phyloP scores from a whole-genome alignment of 352 stramenopile genomes.

The Pythium monospermum region DNA sequence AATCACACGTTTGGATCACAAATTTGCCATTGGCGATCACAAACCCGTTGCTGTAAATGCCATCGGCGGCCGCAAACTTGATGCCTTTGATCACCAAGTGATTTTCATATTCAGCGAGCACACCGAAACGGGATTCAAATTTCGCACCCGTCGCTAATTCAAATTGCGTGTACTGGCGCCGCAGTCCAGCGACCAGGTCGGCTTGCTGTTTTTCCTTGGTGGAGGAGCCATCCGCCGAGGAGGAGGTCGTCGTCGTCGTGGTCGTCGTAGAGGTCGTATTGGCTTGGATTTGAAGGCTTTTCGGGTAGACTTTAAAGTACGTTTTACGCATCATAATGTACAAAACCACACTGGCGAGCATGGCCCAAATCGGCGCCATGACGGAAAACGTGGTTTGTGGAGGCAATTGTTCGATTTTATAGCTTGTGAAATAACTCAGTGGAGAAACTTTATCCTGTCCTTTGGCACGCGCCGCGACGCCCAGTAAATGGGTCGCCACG shows the following conservation, averaged over 20 bases:
- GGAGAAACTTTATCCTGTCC: slow-evolving; percentile 23
- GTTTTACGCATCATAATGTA: slow-evolving; percentile 18
- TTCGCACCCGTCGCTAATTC: slow-evolving; percentile 23
- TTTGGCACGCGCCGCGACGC: no score
- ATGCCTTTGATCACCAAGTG: slow-evolving; percentile 30
- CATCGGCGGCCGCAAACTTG: slow-evolving; percentile 28
- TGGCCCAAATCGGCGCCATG: slow-evolving; percentile 6
- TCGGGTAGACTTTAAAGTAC: slow-evolving; percentile 10
- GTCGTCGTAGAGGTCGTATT: no score
- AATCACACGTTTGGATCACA: slow-evolving; percentile 25
- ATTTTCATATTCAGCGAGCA: slow-evolving; percentile 27
- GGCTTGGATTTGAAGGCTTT: slow-evolving; percentile 7
- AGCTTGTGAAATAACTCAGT: slow-evolving; percentile 13
- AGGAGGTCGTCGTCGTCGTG: slow-evolving; percentile 4
- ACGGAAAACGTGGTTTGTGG: neutral
- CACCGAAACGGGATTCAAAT: slow-evolving; percentile 19
- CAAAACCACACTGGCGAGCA: slow-evolving; percentile 11
- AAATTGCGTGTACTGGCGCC: slow-evolving; percentile 26
- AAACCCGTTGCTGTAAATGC: slow-evolving; percentile 28
- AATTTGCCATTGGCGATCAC: slow-evolving; percentile 33
- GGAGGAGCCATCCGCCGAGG: slow-evolving; percentile 5
- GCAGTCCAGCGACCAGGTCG: no score
- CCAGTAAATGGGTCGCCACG: neutral
- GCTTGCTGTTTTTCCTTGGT: no score
- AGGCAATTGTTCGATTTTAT: neutral